Base-by-base conservation (phyloP, 2,329 filamentous ascomycete species). In the Ophiostoma fasciatum region DNA sequence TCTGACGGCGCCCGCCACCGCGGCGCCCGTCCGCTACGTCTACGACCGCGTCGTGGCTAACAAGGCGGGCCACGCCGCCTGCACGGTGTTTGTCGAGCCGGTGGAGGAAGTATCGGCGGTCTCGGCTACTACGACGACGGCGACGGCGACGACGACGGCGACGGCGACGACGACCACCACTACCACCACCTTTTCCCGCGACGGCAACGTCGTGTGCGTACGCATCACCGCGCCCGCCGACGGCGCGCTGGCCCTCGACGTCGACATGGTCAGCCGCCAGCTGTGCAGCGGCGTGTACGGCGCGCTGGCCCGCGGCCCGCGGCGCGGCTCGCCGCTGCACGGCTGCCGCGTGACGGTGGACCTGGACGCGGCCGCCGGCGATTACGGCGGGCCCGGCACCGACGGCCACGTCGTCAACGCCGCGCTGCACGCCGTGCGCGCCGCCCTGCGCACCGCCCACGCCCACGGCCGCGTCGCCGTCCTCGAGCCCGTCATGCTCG, bases 401-500 rank as follows among this genome's bases (percentile, higher is more conserved):
- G 0, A 76, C 63, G 46, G 68, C 64, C 54, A 85, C 71, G 49
- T 83, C 64, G 58, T 84, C 66, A 41, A 76, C 66, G 47, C 75
- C 58, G 52, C 71, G 57, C 50, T 63, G 28, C 57, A 57, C 3
- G 81, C 82, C 3, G 78, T 87, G 1, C 72, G 78, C 40, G 63
- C 68, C 8, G 78, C 78, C 0, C 66, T 96, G 1, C 69, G 71
- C 34, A 65, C 73, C 14, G 73, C 76, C 0, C 65, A 72, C 37
- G 59, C 66, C 9, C 31, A 26, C 20, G 68, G 83, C 2, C 67
- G 69, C 1, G 69, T 84, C 1, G 68, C 70, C 1, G 63, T 98
- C 27, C 79, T 96, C 60, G 90, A 98, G 51, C 90, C 90, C 2
- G 82, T 98, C 37, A 94, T 96, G 84, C 76, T 78, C 41, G 83